Evolutionary conservation across 495 filamentous ascomycete species (phyloP).

Genomic region (Hypomontagnella monticulosa): DNA sequence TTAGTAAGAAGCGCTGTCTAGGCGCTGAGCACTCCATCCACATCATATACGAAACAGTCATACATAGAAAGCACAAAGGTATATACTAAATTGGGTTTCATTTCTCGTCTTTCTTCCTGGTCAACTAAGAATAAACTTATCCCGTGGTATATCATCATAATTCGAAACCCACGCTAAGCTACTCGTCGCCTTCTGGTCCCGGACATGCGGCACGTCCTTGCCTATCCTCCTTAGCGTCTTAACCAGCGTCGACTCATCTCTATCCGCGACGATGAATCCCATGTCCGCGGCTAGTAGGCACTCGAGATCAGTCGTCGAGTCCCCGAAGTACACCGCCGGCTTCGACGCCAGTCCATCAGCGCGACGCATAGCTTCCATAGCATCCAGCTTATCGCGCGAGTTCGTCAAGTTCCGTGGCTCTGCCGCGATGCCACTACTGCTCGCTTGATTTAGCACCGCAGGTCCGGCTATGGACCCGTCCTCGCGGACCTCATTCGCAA

Average conservation of each 20-base stretch:
- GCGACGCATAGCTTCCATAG: conserved; percentile 29
- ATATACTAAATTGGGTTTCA: not conserved
- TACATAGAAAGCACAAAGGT: too few relatives aligned
- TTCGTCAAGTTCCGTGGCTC: conserved; percentile 42
- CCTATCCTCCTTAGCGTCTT: conserved; percentile 50
- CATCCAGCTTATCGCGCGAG: conserved; percentile 46
- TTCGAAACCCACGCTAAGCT: conserved; percentile 34
- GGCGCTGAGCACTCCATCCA: too few relatives aligned
- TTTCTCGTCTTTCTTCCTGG: not conserved
- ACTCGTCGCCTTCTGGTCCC: conserved; percentile 16
- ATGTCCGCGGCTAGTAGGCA: conserved; percentile 50
- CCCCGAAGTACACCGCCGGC: conserved; percentile 46
- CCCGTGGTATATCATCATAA: conserved; percentile 29
- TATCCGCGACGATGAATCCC: conserved; percentile 53
- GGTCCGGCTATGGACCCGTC: conserved; percentile 50
- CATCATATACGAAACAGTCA: too few relatives aligned
- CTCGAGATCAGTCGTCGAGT: conserved; percentile 51
- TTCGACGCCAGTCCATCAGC: conserved; percentile 11
- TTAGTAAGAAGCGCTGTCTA: too few relatives aligned
- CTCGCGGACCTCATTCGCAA: conserved; percentile 47
- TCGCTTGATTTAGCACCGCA: conserved; percentile 31
- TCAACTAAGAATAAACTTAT: conserved; percentile 16
- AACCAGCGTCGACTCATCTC: conserved; percentile 47
- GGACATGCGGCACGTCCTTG: conserved; percentile 49
- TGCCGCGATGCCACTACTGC: not conserved